Conservation (phyloP, 192 early-diverging fungal species). For the Gorgonomyces haynaldii region DNA sequence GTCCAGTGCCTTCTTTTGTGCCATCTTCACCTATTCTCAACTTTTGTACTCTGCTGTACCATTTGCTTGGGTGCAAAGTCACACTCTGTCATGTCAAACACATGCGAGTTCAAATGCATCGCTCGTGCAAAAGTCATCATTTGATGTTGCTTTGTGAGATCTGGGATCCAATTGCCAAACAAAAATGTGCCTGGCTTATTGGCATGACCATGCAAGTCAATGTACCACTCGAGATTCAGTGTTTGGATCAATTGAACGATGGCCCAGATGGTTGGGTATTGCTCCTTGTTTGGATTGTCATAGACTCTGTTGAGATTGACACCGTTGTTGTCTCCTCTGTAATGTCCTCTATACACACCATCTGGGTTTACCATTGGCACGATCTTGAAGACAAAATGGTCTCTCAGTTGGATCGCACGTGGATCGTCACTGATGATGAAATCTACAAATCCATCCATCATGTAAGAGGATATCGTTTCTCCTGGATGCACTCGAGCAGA, state of each 20-base stretch:
- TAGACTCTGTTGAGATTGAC: constrained; percentile 19
- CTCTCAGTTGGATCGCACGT: constrained; percentile 6
- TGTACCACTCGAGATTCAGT: constrained; percentile 7
- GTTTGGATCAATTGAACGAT: background rate
- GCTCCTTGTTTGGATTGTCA: constrained; percentile 5
- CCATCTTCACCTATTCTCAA: background rate
- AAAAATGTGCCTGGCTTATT: constrained; percentile 18
- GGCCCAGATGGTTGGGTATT: constrained; percentile 18
- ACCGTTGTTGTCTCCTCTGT: constrained; percentile 12
- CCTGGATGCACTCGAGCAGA: constrained; percentile 15
- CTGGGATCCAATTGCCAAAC: constrained; percentile 16
- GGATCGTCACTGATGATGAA: constrained; percentile 12
- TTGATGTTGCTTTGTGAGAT: constrained; percentile 9
- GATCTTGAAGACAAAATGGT: constrained; percentile 16
- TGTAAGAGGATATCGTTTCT: constrained; percentile 16
- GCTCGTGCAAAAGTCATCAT: constrained; percentile 9
- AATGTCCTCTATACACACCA: constrained; percentile 11
- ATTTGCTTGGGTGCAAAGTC: constrained; percentile 17
- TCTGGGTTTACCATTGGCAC: constrained; percentile 18
- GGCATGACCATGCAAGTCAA: constrained; percentile 23
- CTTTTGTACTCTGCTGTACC: constrained; percentile 2
- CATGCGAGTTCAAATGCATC: constrained; percentile 5
- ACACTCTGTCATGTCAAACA: constrained; percentile 12
- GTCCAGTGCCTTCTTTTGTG: constrained; percentile 15
- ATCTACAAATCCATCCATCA: constrained; percentile 14